Evolutionary conservation across 495 filamentous ascomycete genomes (phyloP).

Genomic region (Astrothelium macrocarpum): DNA sequence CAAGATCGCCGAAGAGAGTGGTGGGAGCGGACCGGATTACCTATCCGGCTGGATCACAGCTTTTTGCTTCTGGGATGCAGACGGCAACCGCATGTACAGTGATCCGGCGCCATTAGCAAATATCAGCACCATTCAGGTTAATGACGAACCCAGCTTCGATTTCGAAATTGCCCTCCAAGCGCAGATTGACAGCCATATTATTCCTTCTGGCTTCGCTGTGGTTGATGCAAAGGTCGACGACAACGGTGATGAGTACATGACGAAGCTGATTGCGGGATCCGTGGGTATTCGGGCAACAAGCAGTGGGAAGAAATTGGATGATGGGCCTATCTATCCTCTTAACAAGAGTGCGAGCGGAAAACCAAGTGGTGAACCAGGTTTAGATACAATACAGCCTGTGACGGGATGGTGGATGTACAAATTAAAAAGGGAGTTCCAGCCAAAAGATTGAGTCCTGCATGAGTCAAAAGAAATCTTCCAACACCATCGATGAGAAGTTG

Average conservation of each 20-base stretch:
- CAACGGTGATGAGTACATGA: slow-evolving; percentile 19
- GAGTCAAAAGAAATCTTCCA: too few species aligned
- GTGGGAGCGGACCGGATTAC: slow-evolving; percentile 25
- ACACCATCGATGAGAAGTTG: too few species aligned
- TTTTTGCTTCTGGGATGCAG: slow-evolving; percentile 39
- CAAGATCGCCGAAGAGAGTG: slow-evolving; percentile 20
- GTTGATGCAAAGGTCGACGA: slow-evolving; percentile 29
- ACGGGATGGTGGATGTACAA: slow-evolving; percentile 34
- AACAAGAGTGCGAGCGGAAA: background rate
- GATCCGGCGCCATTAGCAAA: background rate
- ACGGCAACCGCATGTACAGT: slow-evolving; percentile 25
- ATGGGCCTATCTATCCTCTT: background rate
- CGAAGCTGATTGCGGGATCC: slow-evolving; percentile 30
- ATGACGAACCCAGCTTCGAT: background rate
- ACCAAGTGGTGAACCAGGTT: slow-evolving; percentile 7
- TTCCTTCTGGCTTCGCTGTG: slow-evolving; percentile 22
- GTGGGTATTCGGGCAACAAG: slow-evolving; percentile 23
- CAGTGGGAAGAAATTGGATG: slow-evolving; percentile 16
- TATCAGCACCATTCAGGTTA: slow-evolving; percentile 1
- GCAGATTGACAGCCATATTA: slow-evolving; percentile 15
- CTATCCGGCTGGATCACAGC: slow-evolving; percentile 41
- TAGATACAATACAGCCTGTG: slow-evolving; percentile 28
- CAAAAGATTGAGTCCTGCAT: too few species aligned
- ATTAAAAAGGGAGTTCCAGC: slow-evolving; percentile 12
- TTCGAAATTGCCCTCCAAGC: slow-evolving; percentile 22